A percentile compares a stretch with the other conserved stretches of the same genome.
Evolutionary conservation across 2,329 filamentous ascomycete species (phyloP).

Genomic region (Arthrinium phaeospermum): DNA sequence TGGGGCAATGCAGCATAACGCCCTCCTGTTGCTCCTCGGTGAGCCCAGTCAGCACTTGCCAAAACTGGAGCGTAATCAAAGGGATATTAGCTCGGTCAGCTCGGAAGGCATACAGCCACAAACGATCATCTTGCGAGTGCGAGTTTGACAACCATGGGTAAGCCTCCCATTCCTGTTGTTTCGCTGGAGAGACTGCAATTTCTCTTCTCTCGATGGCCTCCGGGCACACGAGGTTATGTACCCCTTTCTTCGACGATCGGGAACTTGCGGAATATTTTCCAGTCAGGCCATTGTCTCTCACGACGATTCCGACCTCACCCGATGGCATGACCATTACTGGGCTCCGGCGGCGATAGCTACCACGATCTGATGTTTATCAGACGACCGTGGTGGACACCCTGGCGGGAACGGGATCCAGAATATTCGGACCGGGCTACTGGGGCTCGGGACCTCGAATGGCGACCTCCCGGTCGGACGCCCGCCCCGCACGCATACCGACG

Average conservation of each 20-base stretch:
- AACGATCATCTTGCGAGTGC: not conserved
- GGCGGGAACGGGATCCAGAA: conserved; percentile 11
- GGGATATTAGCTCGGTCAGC: not conserved
- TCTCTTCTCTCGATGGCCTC: not conserved
- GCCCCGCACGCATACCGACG: conserved; percentile 5
- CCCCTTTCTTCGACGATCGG: not conserved
- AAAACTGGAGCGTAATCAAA: not conserved
- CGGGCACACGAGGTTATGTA: not conserved
- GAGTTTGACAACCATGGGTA: not conserved
- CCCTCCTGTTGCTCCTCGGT: not conserved
- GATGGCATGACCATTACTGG: conserved; percentile 9
- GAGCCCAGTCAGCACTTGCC: conserved; percentile 1
- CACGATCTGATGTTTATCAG: conserved; percentile 15
- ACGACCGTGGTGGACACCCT: not conserved
- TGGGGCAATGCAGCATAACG: not conserved
- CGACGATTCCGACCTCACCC: conserved; percentile 7
- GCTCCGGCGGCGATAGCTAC: conserved; percentile 2
- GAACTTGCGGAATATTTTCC: not conserved
- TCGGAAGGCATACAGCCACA: not conserved
- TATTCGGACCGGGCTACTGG: conserved; percentile 6
- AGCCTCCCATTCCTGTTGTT: not conserved
- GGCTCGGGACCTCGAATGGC: conserved; percentile 1
- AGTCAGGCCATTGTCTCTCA: not conserved
- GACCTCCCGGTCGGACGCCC: not conserved
- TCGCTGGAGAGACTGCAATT: not conserved